Base-by-base conservation (phyloP, 1,284 basidiomycete species). In the Apiotrichum mycotoxinovorans region DNA sequence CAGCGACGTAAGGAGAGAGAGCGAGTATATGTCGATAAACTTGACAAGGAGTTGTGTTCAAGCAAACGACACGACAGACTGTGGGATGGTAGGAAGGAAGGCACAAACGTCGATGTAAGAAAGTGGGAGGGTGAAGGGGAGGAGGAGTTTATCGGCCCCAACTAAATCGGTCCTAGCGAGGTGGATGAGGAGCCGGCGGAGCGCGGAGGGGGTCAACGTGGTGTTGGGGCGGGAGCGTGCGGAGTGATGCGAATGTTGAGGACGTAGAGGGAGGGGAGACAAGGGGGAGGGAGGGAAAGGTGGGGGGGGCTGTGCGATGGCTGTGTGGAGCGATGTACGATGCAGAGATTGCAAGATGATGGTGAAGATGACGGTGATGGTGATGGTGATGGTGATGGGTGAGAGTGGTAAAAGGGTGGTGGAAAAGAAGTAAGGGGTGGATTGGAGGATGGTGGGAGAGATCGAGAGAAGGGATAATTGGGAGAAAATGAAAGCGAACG, bases 61-160 rank as follows among this genome's bases (percentile, higher is more conserved):
- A 30, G 17, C 14, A 37, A 15, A 37, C 35, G 17, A 37, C 35
- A 18, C 35, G 14, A 15, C 4, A 4, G 35, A 37, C 9, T 9
- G 35, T 37, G 35, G 35, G 35, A 37, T 15, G 35, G 35, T 14
- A 15, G 35, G 7, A 4, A 10, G 11, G 4, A 7, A 15, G 17
- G 14, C 9, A 37, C 30, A n/a, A n/a, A n/a, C 30, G 30, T 30
- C 30, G 30, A 30, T 12, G 12, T 12, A 30, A 30, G 30, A 30
- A 30, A 30, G 30, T 8, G 35, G 35, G 14, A 5, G 23, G 44
- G n/a, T n/a, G n/a, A n/a, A n/a, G n/a, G n/a, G n/a, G n/a, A n/a
- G n/a, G n/a, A n/a, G n/a, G 44, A 7, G 26, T 46, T 34, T 46
- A 34, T 46, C 44, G 44, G 44, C 44, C 15, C 30, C 44, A 46